Evolutionary conservation across 2,329 filamentous ascomycete genomes (phyloP), one percentile per base, ranked within the genome.

Genomic region (Phialocephala subalpina): DNA sequence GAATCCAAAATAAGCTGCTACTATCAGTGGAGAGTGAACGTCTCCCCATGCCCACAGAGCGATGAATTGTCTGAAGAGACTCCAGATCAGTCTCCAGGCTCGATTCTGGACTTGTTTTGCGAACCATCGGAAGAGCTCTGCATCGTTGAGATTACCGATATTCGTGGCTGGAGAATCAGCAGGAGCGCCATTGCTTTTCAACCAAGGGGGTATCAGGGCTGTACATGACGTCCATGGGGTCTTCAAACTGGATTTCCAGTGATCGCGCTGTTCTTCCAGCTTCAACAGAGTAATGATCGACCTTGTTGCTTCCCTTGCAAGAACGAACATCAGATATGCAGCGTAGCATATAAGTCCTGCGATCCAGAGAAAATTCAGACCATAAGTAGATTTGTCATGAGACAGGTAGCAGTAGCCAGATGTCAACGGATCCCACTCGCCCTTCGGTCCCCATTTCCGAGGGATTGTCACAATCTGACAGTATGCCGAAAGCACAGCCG

Each of bases 1-100:
- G 6, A 67, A 45, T 5, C 58, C 67, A 27, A 67, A 60, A 14
- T 64, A 60, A n/a, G 45, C 63, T 14, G 62, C 22, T 27, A 67
- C 58, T 20, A 68, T 52, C 16, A 57, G 9, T 9, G 62, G 35
- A 5, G 64, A 68, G 8, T 58, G 29, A 9, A 42, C 45, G 20
- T 68, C 67, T 4, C 67, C 67, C 60, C 64, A 64, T 16, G 67
- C 67, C 53, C 53, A 64, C 5, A 69, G 55, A 20, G 61, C 62
- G 7, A 67, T 2, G 27, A 64, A 42, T 29, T 38, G 58, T 40
- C 52, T 60, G 25, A 65, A 27, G 7, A 57, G 8, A 29, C 40
- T 62, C 57, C 56, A 60, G 18, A 49, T 4, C 45, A 49, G 12
- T n/a, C 18, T 42, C 38, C 38, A 42, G 38, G 14, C 14, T n/a